Percentiles rank a stretch among this genome's conserved stretches.
Conservation (phyloP, 2,329 filamentous ascomycete species). For the Colletotrichum chrysophilum region DNA sequence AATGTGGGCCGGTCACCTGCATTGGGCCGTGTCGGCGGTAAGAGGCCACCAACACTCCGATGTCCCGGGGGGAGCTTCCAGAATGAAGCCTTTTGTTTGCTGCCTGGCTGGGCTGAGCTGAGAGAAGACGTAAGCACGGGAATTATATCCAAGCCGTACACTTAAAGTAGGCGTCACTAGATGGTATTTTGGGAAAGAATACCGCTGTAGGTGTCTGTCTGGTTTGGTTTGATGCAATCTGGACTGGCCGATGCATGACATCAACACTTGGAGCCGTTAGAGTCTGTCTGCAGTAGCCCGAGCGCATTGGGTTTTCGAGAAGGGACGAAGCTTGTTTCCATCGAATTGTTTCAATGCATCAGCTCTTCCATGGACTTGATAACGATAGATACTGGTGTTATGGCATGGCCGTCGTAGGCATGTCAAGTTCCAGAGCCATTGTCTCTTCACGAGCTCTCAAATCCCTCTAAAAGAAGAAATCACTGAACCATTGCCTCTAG, state of each 20-base stretch:
- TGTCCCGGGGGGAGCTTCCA: not conserved
- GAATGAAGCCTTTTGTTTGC: not conserved
- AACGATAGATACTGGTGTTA: not conserved
- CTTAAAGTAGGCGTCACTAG: not conserved
- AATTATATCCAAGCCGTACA: not conserved
- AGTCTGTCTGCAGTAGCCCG: not conserved
- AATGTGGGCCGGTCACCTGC: conserved; percentile 2
- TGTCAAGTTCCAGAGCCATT: not conserved
- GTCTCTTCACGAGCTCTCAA: not conserved
- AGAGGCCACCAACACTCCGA: not conserved
- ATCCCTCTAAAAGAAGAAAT: not conserved
- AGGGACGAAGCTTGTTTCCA: not conserved
- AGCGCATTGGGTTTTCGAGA: not conserved
- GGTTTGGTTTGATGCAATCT: not conserved
- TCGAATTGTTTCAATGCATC: not conserved
- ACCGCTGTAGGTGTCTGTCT: not conserved
- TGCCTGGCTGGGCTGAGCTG: not conserved
- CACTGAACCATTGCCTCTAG: not conserved
- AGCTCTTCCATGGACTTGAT: not conserved
- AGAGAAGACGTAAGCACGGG: not conserved
- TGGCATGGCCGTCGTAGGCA: not conserved
- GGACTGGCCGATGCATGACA: not conserved
- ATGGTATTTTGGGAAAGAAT: not conserved
- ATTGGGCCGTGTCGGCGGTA: conserved; percentile 14
- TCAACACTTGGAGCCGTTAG: not conserved